Evolutionary conservation across 371 early-diverging fungal genomes (phyloP), one percentile per base, ranked within the genome.

Genomic region (Syncephalastrum monosporum): DNA sequence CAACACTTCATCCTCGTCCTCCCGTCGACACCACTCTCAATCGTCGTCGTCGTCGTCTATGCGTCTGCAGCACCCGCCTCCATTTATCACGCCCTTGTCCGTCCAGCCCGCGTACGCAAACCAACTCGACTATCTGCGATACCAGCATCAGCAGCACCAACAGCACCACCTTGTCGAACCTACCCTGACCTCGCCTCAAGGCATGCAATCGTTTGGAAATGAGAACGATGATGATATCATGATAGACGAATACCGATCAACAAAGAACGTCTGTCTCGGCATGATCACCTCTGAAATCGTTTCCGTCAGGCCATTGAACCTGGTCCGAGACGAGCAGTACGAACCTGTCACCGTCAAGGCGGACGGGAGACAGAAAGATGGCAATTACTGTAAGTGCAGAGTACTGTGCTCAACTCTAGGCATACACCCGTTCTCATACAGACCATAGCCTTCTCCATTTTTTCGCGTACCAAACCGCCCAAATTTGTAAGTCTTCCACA

Each of bases 251-350:
- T 64, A 65, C 54, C 50, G 58, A 59, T 59, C 60, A 21, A 68
- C 63, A 7, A 47, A 48, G 10, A 64, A 73, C 42, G 44, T 75
- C 0, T 79, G 79, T 53, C 47, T 79, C 8, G 79, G 79, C 5
- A 73, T 79, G 74, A 49, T 79, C 4, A 67, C 60, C 21, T 66
- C 79, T 0, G 79, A 79, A 45, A 68, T 79, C 16, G 75, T 79
- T 12, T 59, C 72, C 12, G 47, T 64, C 13, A 60, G 63, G 47
- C 19, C 50, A 5, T 45, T 72, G 19, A 56, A 68, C 15, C 41
- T 79, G 19, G 50, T 60, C n/a, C 67, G 65, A 43, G 74, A 74
- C 21, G 74, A 79, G 29, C 50, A 59, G 14, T 74, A 47, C 41
- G 76, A 75, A 48, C 63, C 70, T 42, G 68, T 75, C 3, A 47